These are phyloP conservation scores for Pythium rishiriense DNA, from an alignment of 352 stramenopile genomes.

Conservation along the genomic window DNA sequence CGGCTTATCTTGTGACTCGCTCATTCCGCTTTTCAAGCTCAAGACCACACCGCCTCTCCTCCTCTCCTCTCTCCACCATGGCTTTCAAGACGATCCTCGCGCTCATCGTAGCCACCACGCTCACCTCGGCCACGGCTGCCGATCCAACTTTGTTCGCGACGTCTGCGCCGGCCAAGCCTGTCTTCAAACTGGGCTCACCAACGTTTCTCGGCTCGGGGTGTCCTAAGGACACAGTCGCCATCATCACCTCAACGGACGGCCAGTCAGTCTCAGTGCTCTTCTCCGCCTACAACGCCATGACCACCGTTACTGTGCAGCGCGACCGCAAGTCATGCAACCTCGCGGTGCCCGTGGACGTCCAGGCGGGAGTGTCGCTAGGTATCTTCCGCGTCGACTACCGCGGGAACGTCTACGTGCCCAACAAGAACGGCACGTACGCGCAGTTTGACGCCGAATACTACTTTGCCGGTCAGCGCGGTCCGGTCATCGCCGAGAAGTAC, in stretches of 20 bases:
- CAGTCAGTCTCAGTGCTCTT: slow-evolving; percentile 39
- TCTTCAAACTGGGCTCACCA: slow-evolving; percentile 22
- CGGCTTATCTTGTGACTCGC: neutral
- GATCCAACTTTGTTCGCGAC: neutral
- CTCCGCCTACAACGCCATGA: slow-evolving; percentile 32
- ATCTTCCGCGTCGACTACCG: slow-evolving; percentile 49
- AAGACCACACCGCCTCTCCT: slow-evolving; percentile 5
- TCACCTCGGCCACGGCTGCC: neutral
- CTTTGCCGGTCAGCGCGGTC: slow-evolving; percentile 44
- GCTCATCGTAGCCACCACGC: neutral
- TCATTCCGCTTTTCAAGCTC: neutral
- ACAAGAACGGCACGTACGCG: slow-evolving; percentile 32
- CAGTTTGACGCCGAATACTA: slow-evolving; percentile 59
- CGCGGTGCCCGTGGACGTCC: slow-evolving; percentile 41
- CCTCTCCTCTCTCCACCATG: slow-evolving; percentile 7
- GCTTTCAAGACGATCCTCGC: neutral
- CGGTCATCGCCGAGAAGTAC: slow-evolving; percentile 33
- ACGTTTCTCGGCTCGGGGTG: slow-evolving; percentile 35
- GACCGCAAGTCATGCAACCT: slow-evolving; percentile 41
- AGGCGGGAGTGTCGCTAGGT: slow-evolving; percentile 25
- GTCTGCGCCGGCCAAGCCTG: neutral
- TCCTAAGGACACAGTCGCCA: slow-evolving; percentile 28
- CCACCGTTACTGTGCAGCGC: slow-evolving; percentile 25
- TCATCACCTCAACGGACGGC: slow-evolving; percentile 29
- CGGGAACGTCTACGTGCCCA: slow-evolving; percentile 41